Base-by-base conservation (phyloP, 306 rosid genomes). In the Crotalaria pallida region DNA sequence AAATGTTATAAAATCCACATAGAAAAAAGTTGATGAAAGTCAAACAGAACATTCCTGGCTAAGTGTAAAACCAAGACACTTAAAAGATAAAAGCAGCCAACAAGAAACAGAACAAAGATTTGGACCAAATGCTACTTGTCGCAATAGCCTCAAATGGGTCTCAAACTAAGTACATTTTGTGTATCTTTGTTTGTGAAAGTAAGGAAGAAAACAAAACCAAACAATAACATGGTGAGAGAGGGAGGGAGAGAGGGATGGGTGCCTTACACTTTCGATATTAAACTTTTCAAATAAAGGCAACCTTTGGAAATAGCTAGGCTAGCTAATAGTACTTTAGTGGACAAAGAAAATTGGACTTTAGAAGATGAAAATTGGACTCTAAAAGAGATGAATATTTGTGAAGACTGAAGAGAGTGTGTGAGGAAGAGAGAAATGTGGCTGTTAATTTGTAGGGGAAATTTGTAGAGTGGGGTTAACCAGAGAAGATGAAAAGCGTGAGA, bases 391-490 rank as follows among this genome's bases (percentile, higher is more conserved):
- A 44, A 52, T 3, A 52, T 3, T 50, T 11, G 43, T 5, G 75
- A 36, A 64, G 44, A 10, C 1, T n/a, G n/a, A n/a, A n/a, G n/a
- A n/a, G 41, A 68, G 83, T 69, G 89, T 76, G 88, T 77, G 83
- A 77, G 80, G 78, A 71, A 67, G 40, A 41, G 84, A 82, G 77
- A 47, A 85, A 80, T 56, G 85, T 49, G 67, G 61, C 47, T 58
- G 81, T 66, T 45, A 86, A 94, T 90, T 90, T 94, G 91, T 94
- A 94, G 90, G 61, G 60, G 17, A 12, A 49, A 60, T 6, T n/a
- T 0, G 36, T 7, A 29, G 51, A 65, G 55, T 0, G 3, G 58
- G 65, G 57, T n/a, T n/a, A 48, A 22, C 7, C 29, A n/a, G 17
- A 51, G 36, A 5, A 1, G 10, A 21, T 6, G 23, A 11, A 34